Evolutionary conservation across 306 rosid species (phyloP), one percentile per base, ranked within the genome.

Genomic region (Trifolium repens): DNA sequence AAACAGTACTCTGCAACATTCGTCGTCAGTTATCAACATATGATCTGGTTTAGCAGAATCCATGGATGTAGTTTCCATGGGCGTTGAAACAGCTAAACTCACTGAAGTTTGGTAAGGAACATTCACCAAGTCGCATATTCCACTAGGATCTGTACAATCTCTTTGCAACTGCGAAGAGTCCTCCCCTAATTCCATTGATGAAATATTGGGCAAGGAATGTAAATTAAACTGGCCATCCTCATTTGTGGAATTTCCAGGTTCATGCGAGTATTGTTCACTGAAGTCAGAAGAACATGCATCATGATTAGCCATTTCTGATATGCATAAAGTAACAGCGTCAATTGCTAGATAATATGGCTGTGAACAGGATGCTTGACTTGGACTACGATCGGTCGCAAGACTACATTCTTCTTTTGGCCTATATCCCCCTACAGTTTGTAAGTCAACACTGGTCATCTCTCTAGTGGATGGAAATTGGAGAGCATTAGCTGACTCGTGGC

Each of bases 1-100:
- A 83, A 92, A 96, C 46, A 96, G 84, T 10, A 87, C 81, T 84
- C 91, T 87, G 83, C 98, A 89, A 80, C 97, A 92, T 82, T 96
- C 98, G 43, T 91, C 97, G 16, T 92, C 97, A 17, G 98, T 46
- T 81, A 96, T 91, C 81, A 92, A 39, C 90, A 87, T 80, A 70
- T 81, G 79, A 60, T 86, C 89, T 50, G 61, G 57, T 84, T 87
- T 83, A 75, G 77, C 81, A 27, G 87, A 82, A 77, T 77, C 83
- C 74, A 72, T 62, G 7, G 68, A 79, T 76, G 79, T 66, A 81
- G 79, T 59, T 34, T 69, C 86, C 77, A 83, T 60, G 67, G 90
- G 71, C 46, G 78, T 63, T 46, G 90, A 74, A 66, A 71, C 82
- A 72, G 67, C 69, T 40, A 89, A 73, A 66, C 73, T 91, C 4